Percentiles rank a stretch among this genome's conserved stretches.
Conservation (phyloP, 2,329 filamentous ascomycete genomes). For the Pezizomycotina sp. region DNA sequence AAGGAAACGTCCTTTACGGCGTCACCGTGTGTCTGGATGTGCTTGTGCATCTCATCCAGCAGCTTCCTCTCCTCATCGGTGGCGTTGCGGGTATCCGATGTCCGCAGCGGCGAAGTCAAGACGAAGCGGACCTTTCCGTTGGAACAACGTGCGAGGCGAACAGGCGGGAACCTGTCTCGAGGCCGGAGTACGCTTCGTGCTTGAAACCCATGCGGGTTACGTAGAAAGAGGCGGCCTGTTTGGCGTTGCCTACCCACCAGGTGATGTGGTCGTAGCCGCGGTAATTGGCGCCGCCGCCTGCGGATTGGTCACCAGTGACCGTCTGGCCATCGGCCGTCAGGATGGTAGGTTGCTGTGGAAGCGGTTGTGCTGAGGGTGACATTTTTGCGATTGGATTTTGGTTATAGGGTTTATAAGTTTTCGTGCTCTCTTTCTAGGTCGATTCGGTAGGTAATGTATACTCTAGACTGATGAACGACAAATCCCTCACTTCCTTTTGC, state of each 20-base stretch:
- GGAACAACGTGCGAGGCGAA: slow-evolving; percentile 71
- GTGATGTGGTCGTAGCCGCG: slow-evolving; percentile 55
- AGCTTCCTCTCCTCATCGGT: slow-evolving; percentile 43
- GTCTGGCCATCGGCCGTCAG: slow-evolving; percentile 25
- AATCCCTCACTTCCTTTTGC: too few species aligned
- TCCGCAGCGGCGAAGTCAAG: slow-evolving; percentile 64
- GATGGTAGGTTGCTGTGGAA: slow-evolving; percentile 33
- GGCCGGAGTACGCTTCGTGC: slow-evolving; percentile 64
- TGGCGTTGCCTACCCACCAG: slow-evolving; percentile 95
- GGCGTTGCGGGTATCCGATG: slow-evolving; percentile 26
- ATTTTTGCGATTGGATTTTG: too few species aligned
- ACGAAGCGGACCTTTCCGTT: slow-evolving; percentile 67
- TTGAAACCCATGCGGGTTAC: slow-evolving; percentile 73
- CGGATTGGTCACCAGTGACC: slow-evolving; percentile 28
- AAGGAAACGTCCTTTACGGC: slow-evolving; percentile 92
- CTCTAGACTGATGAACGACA: too few species aligned
- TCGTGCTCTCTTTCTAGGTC: too few species aligned
- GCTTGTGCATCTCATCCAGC: slow-evolving; percentile 59
- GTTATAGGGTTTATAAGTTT: too few species aligned
- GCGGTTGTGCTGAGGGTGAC: slow-evolving; percentile 44
- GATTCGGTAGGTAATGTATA: too few species aligned
- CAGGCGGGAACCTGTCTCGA: slow-evolving; percentile 71
- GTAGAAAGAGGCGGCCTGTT: slow-evolving; percentile 84
- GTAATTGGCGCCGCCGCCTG: slow-evolving; percentile 35
- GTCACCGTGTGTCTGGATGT: slow-evolving; percentile 77